phyloP scores from a whole-genome alignment of 495 filamentous ascomycete genomes.

The Parathielavia hyrcaniae region DNA sequence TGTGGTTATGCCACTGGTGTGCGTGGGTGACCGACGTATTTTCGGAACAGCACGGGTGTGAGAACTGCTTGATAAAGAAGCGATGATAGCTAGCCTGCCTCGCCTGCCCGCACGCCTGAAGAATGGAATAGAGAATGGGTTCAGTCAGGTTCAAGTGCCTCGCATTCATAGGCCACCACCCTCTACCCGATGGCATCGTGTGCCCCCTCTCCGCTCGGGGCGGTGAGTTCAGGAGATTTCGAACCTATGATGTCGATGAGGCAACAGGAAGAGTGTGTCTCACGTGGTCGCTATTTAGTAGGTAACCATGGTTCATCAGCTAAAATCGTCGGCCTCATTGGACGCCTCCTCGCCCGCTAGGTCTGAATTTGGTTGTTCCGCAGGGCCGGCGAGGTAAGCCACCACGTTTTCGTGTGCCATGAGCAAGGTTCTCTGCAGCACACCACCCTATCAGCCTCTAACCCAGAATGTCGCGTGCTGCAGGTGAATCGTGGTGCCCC shows the following conservation, averaged over 20 bases:
- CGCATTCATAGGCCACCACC: too few relatives aligned
- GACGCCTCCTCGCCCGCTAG: slow-evolving; percentile 34
- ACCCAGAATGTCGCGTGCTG: slow-evolving; percentile 5
- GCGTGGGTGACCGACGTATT: too few relatives aligned
- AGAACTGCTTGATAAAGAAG: too few relatives aligned
- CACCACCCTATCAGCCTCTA: slow-evolving; percentile 25
- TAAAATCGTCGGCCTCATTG: slow-evolving; percentile 44
- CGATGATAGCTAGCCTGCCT: too few relatives aligned
- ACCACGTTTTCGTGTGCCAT: slow-evolving; percentile 36
- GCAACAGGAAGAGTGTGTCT: background rate
- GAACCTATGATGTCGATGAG: slow-evolving; percentile 5
- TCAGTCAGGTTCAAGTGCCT: too few relatives aligned
- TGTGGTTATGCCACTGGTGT: too few relatives aligned
- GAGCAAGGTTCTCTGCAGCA: slow-evolving; percentile 34
- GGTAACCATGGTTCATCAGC: slow-evolving; percentile 25
- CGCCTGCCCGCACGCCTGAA: too few relatives aligned
- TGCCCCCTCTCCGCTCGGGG: too few relatives aligned
- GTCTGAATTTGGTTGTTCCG: slow-evolving; percentile 35
- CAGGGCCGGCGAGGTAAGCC: slow-evolving; percentile 40
- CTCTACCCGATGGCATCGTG: too few relatives aligned
- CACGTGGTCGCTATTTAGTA: background rate
- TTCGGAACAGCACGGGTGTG: too few relatives aligned
- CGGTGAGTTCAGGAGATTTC: too few relatives aligned
- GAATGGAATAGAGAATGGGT: too few relatives aligned
- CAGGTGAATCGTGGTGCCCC: background rate